These are phyloP conservation scores for Candida montana DNA, from an alignment of 805 yeast genomes.

Conservation along the genomic window DNA sequence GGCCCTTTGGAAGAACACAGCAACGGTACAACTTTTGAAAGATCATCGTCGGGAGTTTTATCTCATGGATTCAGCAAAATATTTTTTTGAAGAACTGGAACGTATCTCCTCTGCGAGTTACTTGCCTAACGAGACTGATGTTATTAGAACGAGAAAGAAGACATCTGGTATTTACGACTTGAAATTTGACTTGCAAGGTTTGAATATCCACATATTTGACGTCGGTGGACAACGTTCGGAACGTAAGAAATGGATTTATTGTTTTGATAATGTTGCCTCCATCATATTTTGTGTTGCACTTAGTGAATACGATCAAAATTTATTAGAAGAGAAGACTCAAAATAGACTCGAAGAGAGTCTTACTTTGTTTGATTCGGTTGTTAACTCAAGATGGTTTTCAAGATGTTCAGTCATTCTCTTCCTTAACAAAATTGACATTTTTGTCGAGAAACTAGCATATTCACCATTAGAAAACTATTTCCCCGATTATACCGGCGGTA, in stretches of 20 bases:
- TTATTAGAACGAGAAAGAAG: slow-evolving; percentile 81
- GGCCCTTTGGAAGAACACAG: slow-evolving; percentile 50
- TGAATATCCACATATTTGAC: slow-evolving; percentile 64
- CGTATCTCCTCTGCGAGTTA: slow-evolving; percentile 58
- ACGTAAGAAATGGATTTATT: slow-evolving; percentile 95
- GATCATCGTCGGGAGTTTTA: slow-evolving; percentile 67
- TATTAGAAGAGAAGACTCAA: slow-evolving; percentile 70
- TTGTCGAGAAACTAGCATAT: slow-evolving; percentile 75
- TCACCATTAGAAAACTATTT: slow-evolving; percentile 80
- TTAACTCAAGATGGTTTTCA: slow-evolving; percentile 89
- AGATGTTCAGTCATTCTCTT: slow-evolving; percentile 82
- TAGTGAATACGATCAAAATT: slow-evolving; percentile 84
- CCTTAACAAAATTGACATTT: slow-evolving; percentile 84
- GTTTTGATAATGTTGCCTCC: slow-evolving; percentile 87
- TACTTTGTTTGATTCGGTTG: slow-evolving; percentile 82
- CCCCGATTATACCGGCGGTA: slow-evolving; percentile 91
- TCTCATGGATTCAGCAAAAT: slow-evolving; percentile 78
- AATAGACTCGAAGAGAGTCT: slow-evolving; percentile 79
- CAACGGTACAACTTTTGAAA: slow-evolving; percentile 52
- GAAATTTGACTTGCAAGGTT: slow-evolving; percentile 65
- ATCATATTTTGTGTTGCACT: slow-evolving; percentile 89
- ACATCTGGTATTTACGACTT: slow-evolving; percentile 91
- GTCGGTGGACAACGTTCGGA: slow-evolving; percentile 97
- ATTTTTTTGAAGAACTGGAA: slow-evolving; percentile 63
- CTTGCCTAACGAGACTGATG: slow-evolving; percentile 70